phyloP scores from a whole-genome alignment of 169 alveolate species.

The Pseudocohnilembus persalinus region DNA sequence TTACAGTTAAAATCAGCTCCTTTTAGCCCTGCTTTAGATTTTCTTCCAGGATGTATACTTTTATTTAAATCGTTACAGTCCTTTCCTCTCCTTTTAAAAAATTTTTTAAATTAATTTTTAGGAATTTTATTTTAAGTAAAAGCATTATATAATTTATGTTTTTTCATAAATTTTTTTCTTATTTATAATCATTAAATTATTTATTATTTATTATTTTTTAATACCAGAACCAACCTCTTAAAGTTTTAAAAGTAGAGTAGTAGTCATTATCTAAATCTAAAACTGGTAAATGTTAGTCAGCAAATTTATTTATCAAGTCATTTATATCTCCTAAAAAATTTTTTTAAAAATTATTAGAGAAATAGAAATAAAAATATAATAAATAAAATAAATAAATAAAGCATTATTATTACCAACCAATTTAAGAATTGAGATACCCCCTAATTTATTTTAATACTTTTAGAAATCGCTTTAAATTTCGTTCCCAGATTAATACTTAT shows the following conservation, averaged over 20 bases:
- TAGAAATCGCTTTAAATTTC: too few relatives aligned
- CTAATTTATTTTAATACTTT: too few relatives aligned
- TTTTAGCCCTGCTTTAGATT: background rate
- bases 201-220: too few relatives aligned
- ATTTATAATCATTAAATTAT: too few relatives aligned
- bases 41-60: conserved; percentile 19
- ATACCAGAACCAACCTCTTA: conserved; percentile 26
- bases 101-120: too few relatives aligned
- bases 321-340: background rate
- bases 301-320: conserved; percentile 7
- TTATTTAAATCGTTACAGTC: conserved; percentile 22
- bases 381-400: background rate
- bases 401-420: background rate
- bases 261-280: conserved; percentile 22
- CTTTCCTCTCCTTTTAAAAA: conserved; percentile 6
- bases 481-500: too few relatives aligned
- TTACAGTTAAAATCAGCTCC: conserved; percentile 26
- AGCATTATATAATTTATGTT: too few relatives aligned
- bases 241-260: background rate
- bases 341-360: too few relatives aligned
- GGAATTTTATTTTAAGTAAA: too few relatives aligned
- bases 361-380: background rate
- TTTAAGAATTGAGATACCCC: background rate
- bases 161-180: too few relatives aligned
- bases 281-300: conserved; percentile 21